Percentiles rank a stretch among this genome's conserved stretches.
Evolutionary conservation across 2,329 filamentous ascomycete species (phyloP).

Genomic region (Colletotrichum melonis): DNA sequence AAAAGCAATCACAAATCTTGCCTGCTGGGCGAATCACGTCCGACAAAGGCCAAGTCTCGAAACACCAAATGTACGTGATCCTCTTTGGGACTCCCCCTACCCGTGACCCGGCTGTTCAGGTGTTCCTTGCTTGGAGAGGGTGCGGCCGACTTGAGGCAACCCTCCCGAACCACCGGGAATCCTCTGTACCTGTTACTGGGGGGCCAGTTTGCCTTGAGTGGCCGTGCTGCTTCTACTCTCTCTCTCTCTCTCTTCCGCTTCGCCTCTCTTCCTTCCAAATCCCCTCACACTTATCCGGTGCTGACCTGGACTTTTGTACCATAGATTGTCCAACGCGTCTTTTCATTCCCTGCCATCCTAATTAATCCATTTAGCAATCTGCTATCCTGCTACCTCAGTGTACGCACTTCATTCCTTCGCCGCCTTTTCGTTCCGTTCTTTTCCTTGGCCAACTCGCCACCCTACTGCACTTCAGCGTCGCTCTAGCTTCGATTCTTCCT

Average conservation of each 20-base stretch:
- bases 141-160: constrained; percentile 39
- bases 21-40: constrained; percentile 39
- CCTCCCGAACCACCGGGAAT: constrained; percentile 38
- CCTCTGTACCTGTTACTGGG: constrained; percentile 41
- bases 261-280: constrained; percentile 16
- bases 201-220: constrained; percentile 38
- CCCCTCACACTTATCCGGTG: background rate
- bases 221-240: constrained; percentile 29
- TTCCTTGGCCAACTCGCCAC: constrained; percentile 17
- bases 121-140: constrained; percentile 41
- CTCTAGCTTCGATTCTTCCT: constrained; percentile 34
- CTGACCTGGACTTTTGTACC: constrained; percentile 24
- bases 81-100: constrained; percentile 44
- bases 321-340: constrained; percentile 25
- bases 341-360: constrained; percentile 24
- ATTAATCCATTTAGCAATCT: constrained; percentile 28
- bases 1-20: constrained; percentile 31
- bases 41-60: constrained; percentile 46
- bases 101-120: constrained; percentile 47
- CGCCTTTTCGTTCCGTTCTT: constrained; percentile 7
- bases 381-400: constrained; percentile 8
- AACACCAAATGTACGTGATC: constrained; percentile 57
- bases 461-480: constrained; percentile 12
- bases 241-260: constrained; percentile 25
- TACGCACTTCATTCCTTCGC: constrained; percentile 26